Evolutionary conservation across 2,329 filamentous ascomycete genomes (phyloP).

Genomic region (Colletotrichum phormii): DNA sequence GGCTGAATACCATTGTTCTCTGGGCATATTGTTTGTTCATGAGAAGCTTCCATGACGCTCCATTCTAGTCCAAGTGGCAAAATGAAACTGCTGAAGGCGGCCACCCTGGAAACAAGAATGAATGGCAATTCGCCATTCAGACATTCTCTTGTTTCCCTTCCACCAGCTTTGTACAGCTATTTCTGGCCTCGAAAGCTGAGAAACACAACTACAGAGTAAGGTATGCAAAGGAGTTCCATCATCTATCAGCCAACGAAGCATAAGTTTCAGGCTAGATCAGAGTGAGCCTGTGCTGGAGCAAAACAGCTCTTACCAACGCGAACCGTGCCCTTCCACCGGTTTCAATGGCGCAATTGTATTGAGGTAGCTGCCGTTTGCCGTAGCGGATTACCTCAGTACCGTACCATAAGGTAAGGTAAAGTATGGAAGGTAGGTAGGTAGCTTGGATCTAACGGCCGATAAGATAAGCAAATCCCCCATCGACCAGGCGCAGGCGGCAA

Average conservation of each 20-base stretch:
- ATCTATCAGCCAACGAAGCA: background rate
- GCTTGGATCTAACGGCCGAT: conserved; percentile 17
- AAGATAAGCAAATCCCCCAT: conserved; percentile 34
- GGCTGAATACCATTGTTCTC: background rate
- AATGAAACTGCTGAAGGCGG: background rate
- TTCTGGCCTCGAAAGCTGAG: background rate
- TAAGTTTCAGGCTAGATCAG: conserved; percentile 17
- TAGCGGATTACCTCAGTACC: background rate
- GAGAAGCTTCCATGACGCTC: background rate
- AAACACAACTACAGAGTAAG: background rate
- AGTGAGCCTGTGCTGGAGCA: background rate
- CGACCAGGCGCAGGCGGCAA: conserved; percentile 3
- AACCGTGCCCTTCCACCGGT: conserved; percentile 4
- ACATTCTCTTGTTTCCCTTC: background rate
- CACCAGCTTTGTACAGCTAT: background rate
- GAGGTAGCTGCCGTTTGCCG: background rate
- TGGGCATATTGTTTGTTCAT: background rate
- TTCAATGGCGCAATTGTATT: background rate
- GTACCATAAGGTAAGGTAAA: background rate
- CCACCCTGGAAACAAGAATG: background rate
- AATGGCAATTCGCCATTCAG: too few species aligned
- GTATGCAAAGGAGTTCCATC: background rate
- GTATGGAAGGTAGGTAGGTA: too few species aligned
- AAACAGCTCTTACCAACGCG: conserved; percentile 3
- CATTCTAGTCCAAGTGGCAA: background rate